Percentiles rank a stretch among this genome's conserved stretches.
These are phyloP conservation scores for Paratinospora sagittata DNA, from an alignment of 164 flowering plant species.

Conservation along the genomic window DNA sequence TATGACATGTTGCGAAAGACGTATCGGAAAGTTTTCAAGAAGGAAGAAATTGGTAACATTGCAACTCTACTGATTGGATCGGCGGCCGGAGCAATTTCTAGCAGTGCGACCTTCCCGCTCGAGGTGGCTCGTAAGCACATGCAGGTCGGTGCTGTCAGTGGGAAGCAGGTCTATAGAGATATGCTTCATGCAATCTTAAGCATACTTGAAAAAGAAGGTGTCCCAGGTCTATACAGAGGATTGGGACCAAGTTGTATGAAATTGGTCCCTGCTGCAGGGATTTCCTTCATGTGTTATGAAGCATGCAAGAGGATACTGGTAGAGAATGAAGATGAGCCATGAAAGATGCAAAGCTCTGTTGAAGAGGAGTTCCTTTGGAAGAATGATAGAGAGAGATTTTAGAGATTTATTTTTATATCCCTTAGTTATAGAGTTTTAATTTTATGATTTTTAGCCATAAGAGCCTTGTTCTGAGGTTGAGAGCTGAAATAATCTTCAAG, in stretches of 20 bases:
- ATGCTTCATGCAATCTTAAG: constrained; percentile 59
- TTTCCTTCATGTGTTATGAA: constrained; percentile 89
- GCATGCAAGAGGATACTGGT: constrained; percentile 72
- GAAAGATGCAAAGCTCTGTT: not conserved
- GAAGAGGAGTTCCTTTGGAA: not conserved
- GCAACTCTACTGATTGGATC: constrained; percentile 74
- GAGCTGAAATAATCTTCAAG: not conserved
- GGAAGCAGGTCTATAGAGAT: constrained; percentile 53
- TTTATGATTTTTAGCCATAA: not conserved
- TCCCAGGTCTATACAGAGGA: constrained; percentile 61
- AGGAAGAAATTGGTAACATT: constrained; percentile 55
- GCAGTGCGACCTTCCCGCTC: constrained; percentile 73
- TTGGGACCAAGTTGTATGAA: constrained; percentile 81
- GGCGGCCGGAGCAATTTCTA: constrained; percentile 72
- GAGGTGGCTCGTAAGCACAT: constrained; percentile 86
- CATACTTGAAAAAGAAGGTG: constrained; percentile 56
- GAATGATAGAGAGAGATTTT: not conserved
- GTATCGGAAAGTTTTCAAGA: constrained; percentile 36
- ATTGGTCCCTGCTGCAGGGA: constrained; percentile 80
- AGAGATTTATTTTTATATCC: not conserved
- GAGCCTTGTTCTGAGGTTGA: constrained; percentile 9
- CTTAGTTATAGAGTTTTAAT: not conserved
- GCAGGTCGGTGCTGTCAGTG: constrained; percentile 74
- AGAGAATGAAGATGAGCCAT: constrained; percentile 43
- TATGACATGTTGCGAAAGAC: constrained; percentile 72